phyloP scores from a whole-genome alignment of 1,139 yeast genomes.

The Yamadazyma spencermartinsiae region DNA sequence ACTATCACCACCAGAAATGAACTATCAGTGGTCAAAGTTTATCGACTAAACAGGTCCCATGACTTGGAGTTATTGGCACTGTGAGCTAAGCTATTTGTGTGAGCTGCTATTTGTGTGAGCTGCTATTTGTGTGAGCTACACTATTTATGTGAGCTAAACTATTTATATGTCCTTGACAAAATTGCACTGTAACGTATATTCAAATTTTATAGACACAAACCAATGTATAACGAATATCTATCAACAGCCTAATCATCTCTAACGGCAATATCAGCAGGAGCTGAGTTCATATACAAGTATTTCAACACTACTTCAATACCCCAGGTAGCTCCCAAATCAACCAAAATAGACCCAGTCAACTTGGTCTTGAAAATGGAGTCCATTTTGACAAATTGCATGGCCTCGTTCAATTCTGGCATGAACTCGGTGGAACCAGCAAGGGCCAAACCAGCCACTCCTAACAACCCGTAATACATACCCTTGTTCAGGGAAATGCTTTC shows the following conservation, averaged over 20 bases:
- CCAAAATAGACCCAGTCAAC: conserved; percentile 68
- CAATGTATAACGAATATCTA: not conserved
- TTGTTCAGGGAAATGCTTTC: conserved; percentile 87
- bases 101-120: not conserved
- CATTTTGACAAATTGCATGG: conserved; percentile 92
- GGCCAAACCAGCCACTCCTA: conserved; percentile 89
- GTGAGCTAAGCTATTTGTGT: conserved; percentile 2
- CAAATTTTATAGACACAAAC: no score
- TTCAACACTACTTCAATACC: conserved; percentile 79
- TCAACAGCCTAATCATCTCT: conserved; percentile 26
- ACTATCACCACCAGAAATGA: conserved; percentile 21
- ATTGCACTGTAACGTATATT: no score
- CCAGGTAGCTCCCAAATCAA: conserved; percentile 80
- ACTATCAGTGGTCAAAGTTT: conserved; percentile 29
- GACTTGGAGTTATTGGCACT: conserved; percentile 22
- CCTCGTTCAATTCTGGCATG: conserved; percentile 89
- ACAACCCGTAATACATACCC: conserved; percentile 95
- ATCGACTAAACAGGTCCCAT: conserved; percentile 25
- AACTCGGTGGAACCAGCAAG: conserved; percentile 93
- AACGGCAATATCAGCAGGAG: conserved; percentile 86
- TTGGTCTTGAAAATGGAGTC: conserved; percentile 67
- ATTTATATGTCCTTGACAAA: no score
- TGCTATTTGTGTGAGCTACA: no score
- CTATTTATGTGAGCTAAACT: no score
- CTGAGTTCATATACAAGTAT: conserved; percentile 83